These are phyloP conservation scores for Hericium erinaceus DNA, from an alignment of 768 basidiomycete genomes.

Conservation along the genomic window DNA sequence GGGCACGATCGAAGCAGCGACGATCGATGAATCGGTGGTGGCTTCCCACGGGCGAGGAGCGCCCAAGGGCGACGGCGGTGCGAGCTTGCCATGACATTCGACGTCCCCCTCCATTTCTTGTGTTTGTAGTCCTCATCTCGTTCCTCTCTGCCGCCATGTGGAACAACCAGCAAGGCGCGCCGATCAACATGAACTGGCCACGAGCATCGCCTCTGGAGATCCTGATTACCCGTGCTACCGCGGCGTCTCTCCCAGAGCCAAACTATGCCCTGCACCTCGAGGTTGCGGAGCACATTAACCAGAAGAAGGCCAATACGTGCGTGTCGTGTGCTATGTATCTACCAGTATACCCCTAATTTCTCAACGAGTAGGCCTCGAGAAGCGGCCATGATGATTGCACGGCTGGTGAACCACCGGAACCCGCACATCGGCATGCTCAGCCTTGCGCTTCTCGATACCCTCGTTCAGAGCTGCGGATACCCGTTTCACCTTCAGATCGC, in stretches of 20 bases:
- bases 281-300: conserved; percentile 87
- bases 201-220: conserved; percentile 59
- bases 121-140: not conserved
- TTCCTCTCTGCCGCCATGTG: conserved; percentile 7
- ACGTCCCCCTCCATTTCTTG: not conserved
- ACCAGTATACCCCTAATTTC: too few species aligned
- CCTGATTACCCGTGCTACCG: conserved; percentile 76
- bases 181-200: conserved; percentile 27
- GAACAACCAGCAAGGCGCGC: conserved; percentile 8
- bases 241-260: conserved; percentile 77
- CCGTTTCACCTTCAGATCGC: conserved; percentile 93
- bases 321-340: conserved; percentile 18
- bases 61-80: too few species aligned
- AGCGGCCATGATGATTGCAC: conserved; percentile 76
- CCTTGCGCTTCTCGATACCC: conserved; percentile 78
- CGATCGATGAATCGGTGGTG: too few species aligned
- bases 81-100: too few species aligned
- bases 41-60: too few species aligned
- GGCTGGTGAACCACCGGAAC: conserved; percentile 85
- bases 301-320: conserved; percentile 94
- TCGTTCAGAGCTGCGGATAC: conserved; percentile 94
- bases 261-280: conserved; percentile 90
- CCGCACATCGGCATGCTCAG: conserved; percentile 85
- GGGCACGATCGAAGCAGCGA: too few species aligned
- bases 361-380: conserved; percentile 65